These are phyloP conservation scores for Fistulina hepatica DNA, from an alignment of 1,284 basidiomycete genomes.

Conservation along the genomic window DNA sequence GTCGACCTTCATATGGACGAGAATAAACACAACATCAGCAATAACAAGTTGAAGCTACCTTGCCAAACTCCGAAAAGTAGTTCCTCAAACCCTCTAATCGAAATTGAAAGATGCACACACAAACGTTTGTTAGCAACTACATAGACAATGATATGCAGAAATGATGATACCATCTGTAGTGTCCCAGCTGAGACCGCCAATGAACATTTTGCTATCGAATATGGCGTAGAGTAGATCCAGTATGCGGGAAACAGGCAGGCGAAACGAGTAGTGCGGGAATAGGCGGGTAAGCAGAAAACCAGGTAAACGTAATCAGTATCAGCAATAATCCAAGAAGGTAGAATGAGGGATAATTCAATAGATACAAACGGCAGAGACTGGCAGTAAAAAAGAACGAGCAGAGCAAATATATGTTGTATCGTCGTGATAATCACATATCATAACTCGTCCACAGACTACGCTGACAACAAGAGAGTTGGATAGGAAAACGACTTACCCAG, in stretches of 20 bases:
- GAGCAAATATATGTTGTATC: constrained; percentile 18
- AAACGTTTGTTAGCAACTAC: constrained; percentile 30
- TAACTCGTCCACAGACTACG: constrained; percentile 12
- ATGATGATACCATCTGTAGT: constrained; percentile 81
- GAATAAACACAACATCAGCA: constrained; percentile 6
- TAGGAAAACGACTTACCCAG: constrained; percentile 89
- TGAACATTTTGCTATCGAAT: constrained; percentile 89
- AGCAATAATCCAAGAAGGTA: constrained; percentile 12
- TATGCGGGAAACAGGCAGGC: constrained; percentile 26
- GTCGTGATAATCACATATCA: constrained; percentile 8
- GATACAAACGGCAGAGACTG: constrained; percentile 17
- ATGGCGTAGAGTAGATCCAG: constrained; percentile 25
- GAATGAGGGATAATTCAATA: constrained; percentile 17
- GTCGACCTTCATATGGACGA: constrained; percentile 47
- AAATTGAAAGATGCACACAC: constrained; percentile 20
- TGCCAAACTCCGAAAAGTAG: constrained; percentile 65
- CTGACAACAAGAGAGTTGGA: constrained; percentile 16
- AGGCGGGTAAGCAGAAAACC: constrained; percentile 8
- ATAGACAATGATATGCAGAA: constrained; percentile 27
- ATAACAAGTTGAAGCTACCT: constrained; percentile 29
- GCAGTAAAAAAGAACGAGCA: constrained; percentile 17
- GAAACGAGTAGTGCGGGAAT: constrained; percentile 25
- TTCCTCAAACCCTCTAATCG: constrained; percentile 54
- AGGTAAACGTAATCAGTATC: constrained; percentile 9
- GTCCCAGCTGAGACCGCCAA: constrained; percentile 96